phyloP scores from a whole-genome alignment of 2,329 filamentous ascomycete genomes.

The Rugonectria rugulosa region DNA sequence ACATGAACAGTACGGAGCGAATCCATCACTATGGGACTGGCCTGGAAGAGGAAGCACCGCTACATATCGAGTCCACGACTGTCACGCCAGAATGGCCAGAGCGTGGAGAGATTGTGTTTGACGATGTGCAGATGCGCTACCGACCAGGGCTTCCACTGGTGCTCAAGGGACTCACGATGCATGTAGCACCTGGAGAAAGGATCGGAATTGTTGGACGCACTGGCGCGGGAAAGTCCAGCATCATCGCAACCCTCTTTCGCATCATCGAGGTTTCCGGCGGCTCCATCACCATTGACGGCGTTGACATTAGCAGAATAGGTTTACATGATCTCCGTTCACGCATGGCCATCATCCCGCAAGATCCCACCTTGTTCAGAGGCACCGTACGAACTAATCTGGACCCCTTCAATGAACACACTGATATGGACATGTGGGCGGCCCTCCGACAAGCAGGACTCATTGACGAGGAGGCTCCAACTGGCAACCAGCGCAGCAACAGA shows the following conservation, averaged over 20 bases:
- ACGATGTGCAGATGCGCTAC: constrained; percentile 81
- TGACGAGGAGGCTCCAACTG: constrained; percentile 62
- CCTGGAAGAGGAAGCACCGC: constrained; percentile 87
- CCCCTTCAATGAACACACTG: constrained; percentile 56
- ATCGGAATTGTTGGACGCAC: constrained; percentile 85
- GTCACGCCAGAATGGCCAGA: constrained; percentile 85
- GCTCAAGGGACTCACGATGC: constrained; percentile 73
- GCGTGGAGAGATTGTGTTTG: constrained; percentile 80
- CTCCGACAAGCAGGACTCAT: constrained; percentile 80
- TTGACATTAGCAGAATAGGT: constrained; percentile 71
- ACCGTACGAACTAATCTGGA: not conserved
- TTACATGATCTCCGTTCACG: constrained; percentile 69
- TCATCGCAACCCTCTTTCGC: constrained; percentile 83
- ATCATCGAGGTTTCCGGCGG: constrained; percentile 71
- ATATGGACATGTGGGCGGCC: constrained; percentile 60
- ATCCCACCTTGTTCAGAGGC: constrained; percentile 24
- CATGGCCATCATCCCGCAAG: constrained; percentile 71
- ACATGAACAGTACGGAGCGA: constrained; percentile 95
- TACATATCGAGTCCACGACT: constrained; percentile 65
- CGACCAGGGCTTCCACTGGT: constrained; percentile 75
- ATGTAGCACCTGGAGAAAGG: constrained; percentile 78
- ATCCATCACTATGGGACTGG: constrained; percentile 87
- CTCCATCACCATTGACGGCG: constrained; percentile 68
- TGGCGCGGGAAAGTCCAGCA: constrained; percentile 82
- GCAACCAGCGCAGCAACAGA: constrained; percentile 46